These are phyloP conservation scores for Schoenoplectus tabernaemontani DNA, from an alignment of 202 grass and related monocot genomes.

Conservation along the genomic window DNA sequence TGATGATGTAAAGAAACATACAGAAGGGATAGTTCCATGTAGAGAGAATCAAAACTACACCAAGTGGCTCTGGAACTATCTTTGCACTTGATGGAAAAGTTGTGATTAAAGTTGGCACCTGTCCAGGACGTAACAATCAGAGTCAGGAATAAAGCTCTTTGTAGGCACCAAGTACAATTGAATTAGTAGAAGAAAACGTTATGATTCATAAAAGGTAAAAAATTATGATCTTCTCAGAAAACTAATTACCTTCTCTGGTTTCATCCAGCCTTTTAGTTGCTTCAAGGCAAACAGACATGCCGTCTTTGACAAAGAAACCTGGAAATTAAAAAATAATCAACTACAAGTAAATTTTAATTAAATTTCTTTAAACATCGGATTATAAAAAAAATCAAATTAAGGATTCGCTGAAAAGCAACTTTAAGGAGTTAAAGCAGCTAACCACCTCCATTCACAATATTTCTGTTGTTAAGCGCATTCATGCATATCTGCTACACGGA, in stretches of 20 bases:
- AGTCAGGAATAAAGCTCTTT: background rate
- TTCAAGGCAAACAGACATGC: conserved; percentile 58
- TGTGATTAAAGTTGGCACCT: conserved; percentile 43
- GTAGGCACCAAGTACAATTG: background rate
- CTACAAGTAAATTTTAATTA: background rate
- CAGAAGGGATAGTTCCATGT: conserved; percentile 94
- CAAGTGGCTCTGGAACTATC: conserved; percentile 75
- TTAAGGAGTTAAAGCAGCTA: no score
- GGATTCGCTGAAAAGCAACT: no score
- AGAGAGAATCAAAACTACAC: conserved; percentile 77
- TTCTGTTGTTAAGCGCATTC: background rate
- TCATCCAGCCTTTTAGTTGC: conserved; percentile 68
- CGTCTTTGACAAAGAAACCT: conserved; percentile 64
- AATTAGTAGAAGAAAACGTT: background rate
- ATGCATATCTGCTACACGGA: background rate
- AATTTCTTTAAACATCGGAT: no score
- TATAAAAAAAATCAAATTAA: no score
- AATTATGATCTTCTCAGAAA: background rate
- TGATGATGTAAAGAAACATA: conserved; percentile 28
- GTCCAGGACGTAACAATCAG: background rate
- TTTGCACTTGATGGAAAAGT: conserved; percentile 69
- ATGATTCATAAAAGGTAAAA: background rate
- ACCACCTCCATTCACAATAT: background rate
- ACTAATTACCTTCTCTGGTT: conserved; percentile 69
- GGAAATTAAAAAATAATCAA: conserved; percentile 2